These are phyloP conservation scores for Quambalaria eucalypti DNA, from an alignment of 1,284 basidiomycete species.

Conservation along the genomic window DNA sequence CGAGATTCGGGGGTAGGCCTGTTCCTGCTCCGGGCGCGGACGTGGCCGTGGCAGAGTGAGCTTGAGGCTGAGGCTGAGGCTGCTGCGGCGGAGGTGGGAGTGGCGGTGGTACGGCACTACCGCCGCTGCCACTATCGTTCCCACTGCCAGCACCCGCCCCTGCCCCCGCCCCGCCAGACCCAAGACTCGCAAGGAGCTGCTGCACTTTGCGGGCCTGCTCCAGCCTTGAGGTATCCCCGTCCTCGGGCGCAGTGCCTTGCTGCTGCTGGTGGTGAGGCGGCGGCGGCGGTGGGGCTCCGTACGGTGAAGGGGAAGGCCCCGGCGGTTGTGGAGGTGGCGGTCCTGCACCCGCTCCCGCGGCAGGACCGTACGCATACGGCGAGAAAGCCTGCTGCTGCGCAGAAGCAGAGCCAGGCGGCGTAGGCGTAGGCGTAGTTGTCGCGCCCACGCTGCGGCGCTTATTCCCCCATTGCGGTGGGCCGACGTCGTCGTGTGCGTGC, in stretches of 20 bases:
- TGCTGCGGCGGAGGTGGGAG: neutral
- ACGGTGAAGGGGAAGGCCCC: neutral
- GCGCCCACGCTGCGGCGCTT: too few species aligned
- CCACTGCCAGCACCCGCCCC: neutral
- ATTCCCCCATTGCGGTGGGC: too few species aligned
- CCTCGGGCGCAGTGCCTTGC: too few species aligned
- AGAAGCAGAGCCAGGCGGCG: too few species aligned
- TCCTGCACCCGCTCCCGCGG: too few species aligned
- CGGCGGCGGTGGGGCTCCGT: neutral
- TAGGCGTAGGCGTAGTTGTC: too few species aligned
- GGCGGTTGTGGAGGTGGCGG: neutral
- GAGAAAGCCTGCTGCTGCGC: too few species aligned
- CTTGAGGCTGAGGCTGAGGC: neutral
- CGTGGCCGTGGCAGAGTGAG: neutral
- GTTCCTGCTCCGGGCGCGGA: too few species aligned
- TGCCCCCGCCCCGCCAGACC: neutral
- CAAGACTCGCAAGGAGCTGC: conserved; percentile 36
- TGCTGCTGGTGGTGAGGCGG: conserved; percentile 1
- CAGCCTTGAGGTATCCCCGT: conserved; percentile 17
- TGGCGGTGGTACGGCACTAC: neutral
- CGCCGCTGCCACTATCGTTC: neutral
- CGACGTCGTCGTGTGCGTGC: too few species aligned
- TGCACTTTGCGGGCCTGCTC: conserved; percentile 47
- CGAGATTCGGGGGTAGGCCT: neutral
- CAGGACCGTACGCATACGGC: too few species aligned